Evolutionary conservation across 441 rosid species (phyloP).

Genomic region (Croton laevigatus): DNA sequence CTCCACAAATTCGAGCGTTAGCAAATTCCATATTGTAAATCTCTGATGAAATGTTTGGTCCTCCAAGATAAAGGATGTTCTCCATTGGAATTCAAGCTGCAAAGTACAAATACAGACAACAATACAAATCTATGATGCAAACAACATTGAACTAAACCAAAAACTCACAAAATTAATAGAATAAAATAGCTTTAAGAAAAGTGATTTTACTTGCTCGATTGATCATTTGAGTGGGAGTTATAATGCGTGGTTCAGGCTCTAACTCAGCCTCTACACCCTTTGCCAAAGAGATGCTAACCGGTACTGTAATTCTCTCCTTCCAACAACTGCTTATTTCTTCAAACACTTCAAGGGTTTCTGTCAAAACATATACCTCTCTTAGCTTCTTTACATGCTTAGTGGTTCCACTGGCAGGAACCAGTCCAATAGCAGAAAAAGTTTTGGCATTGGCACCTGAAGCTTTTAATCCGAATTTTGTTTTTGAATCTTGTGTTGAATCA

Average conservation of each 20-base stretch:
- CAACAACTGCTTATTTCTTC: constrained; percentile 84
- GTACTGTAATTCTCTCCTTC: constrained; percentile 78
- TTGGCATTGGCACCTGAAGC: too few species aligned
- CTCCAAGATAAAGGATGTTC: constrained; percentile 90
- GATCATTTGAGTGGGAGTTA: constrained; percentile 72
- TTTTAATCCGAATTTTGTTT: too few species aligned
- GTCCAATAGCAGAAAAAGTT: too few species aligned
- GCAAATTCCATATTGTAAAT: constrained; percentile 93
- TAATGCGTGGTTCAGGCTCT: constrained; percentile 70
- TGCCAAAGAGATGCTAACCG: constrained; percentile 75
- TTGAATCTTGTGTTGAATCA: too few species aligned
- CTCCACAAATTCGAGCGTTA: constrained; percentile 96
- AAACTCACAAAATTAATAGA: constrained; percentile 55
- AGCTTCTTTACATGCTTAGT: too few species aligned
- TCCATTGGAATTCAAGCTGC: constrained; percentile 82
- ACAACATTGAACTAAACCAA: not conserved
- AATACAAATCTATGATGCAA: not conserved
- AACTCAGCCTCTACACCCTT: constrained; percentile 94
- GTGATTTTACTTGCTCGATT: constrained; percentile 68
- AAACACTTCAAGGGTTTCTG: constrained; percentile 77
- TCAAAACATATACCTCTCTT: too few species aligned
- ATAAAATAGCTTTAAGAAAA: constrained; percentile 46
- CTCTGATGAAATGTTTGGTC: constrained; percentile 97
- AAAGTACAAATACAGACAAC: constrained; percentile 19
- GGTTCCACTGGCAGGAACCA: too few species aligned